A percentile compares a stretch with the other conserved stretches of the same genome.
Conservation (phyloP, 2,329 filamentous ascomycete genomes). For the Celoporthe dispersa region DNA sequence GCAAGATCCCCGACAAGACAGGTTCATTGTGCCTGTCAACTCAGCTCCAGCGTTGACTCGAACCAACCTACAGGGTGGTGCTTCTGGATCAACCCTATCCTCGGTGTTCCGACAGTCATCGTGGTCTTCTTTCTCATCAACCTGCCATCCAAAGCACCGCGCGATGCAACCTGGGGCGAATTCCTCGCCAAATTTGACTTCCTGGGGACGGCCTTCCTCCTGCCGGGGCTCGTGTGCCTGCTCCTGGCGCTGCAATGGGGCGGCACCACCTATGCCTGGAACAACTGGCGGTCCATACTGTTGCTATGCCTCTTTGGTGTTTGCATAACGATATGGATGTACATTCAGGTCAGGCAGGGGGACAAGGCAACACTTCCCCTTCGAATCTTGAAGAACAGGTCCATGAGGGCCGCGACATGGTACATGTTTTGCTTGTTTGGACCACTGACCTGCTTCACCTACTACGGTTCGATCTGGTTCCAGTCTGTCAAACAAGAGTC, state of each 20-base stretch:
- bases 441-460: slow-evolving; percentile 35
- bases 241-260: slow-evolving; percentile 52
- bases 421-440: slow-evolving; percentile 31
- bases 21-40: neutral
- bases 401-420: slow-evolving; percentile 38
- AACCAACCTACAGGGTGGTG: slow-evolving; percentile 7
- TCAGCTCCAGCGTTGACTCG: neutral
- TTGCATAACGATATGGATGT: slow-evolving; percentile 35
- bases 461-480: slow-evolving; percentile 41
- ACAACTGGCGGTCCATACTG: slow-evolving; percentile 38
- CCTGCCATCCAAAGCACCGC: neutral
- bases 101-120: slow-evolving; percentile 1
- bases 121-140: neutral
- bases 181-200: slow-evolving; percentile 25
- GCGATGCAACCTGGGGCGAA: neutral
- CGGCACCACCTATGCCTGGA: slow-evolving; percentile 35
- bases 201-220: slow-evolving; percentile 30
- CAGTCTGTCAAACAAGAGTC: slow-evolving; percentile 38
- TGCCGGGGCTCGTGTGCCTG: slow-evolving; percentile 45
- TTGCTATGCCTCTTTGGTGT: slow-evolving; percentile 41
- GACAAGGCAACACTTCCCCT: slow-evolving; percentile 41
- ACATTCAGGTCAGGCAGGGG: neutral
- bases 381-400: neutral
- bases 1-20: neutral
- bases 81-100: slow-evolving; percentile 9